These are phyloP conservation scores for Phlebiopsis gigantea DNA, from an alignment of 768 basidiomycete genomes.

Conservation along the genomic window DNA sequence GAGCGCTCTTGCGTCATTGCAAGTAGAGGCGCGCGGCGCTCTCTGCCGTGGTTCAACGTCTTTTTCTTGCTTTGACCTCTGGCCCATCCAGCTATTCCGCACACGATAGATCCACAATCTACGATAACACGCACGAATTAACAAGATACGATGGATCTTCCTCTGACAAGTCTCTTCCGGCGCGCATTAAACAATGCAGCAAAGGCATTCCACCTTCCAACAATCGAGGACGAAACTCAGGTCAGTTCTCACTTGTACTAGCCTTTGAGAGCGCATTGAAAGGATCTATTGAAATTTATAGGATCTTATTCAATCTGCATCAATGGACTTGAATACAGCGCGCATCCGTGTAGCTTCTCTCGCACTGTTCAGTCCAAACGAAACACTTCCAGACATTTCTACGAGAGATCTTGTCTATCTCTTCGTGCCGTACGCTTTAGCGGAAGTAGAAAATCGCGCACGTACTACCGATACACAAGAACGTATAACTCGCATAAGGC, in stretches of 20 bases:
- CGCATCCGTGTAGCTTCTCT: slow-evolving; percentile 51
- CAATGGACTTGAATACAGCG: slow-evolving; percentile 52
- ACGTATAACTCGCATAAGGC: slow-evolving; percentile 48
- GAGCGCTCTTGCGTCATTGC: background rate
- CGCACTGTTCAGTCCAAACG: slow-evolving; percentile 79
- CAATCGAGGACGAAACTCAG: slow-evolving; percentile 41
- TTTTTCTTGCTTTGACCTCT: background rate
- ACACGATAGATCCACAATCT: too few species aligned
- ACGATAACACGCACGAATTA: too few species aligned
- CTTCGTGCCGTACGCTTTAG: slow-evolving; percentile 59
- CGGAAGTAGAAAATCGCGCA: slow-evolving; percentile 60
- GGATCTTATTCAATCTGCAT: slow-evolving; percentile 52
- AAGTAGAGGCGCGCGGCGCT: background rate
- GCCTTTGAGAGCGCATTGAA: background rate
- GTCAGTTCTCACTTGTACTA: slow-evolving; percentile 17
- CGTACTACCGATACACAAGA: slow-evolving; percentile 51
- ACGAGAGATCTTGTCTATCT: slow-evolving; percentile 75
- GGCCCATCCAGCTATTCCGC: background rate
- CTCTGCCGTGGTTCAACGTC: background rate
- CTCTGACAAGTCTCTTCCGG: slow-evolving; percentile 35
- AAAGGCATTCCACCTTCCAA: slow-evolving; percentile 35
- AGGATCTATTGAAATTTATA: slow-evolving; percentile 23
- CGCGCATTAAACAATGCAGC: slow-evolving; percentile 34
- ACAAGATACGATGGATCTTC: slow-evolving; percentile 20
- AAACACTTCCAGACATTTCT: slow-evolving; percentile 75